phyloP scores from a whole-genome alignment of 352 stramenopile genomes.

The Phytopythium delawarense region DNA sequence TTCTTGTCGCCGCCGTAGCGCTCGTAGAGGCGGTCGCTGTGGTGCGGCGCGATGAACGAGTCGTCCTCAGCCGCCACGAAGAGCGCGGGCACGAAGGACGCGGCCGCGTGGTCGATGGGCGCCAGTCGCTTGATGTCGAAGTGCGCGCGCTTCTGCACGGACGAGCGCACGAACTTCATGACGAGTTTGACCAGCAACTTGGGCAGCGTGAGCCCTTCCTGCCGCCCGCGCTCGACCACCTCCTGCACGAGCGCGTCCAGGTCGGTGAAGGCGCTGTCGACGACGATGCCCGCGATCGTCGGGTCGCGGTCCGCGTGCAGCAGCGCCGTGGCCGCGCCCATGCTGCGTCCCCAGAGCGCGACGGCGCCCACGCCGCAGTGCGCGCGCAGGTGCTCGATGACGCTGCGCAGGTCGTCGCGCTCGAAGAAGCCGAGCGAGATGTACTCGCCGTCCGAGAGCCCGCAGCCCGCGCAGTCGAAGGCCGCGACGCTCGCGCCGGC shows the following conservation, averaged over 20 bases:
- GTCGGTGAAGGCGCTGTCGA: slow-evolving; percentile 97
- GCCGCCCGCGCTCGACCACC: slow-evolving; percentile 94
- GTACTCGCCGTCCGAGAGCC: slow-evolving; percentile 95
- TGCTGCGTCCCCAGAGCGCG: slow-evolving; percentile 96
- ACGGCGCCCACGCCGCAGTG: slow-evolving; percentile 92
- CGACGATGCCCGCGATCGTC: slow-evolving; percentile 95
- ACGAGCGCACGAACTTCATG: slow-evolving; percentile 88
- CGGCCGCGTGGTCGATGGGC: slow-evolving; percentile 85
- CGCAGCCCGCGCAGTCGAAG: slow-evolving; percentile 97
- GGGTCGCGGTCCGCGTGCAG: slow-evolving; percentile 96
- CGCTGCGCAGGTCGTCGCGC: slow-evolving; percentile 79
- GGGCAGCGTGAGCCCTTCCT: slow-evolving; percentile 92
- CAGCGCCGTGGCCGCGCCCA: slow-evolving; percentile 97
- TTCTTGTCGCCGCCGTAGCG: slow-evolving; percentile 98
- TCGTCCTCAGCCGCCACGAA: slow-evolving; percentile 95
- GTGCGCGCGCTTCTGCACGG: slow-evolving; percentile 88
- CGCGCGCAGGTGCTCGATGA: slow-evolving; percentile 92
- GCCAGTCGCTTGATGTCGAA: slow-evolving; percentile 83
- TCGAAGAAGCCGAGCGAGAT: slow-evolving; percentile 98
- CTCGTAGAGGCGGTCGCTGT: slow-evolving; percentile 76
- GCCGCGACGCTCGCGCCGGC: slow-evolving; percentile 94
- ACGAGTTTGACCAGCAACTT: slow-evolving; percentile 90
- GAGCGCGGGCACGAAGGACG: slow-evolving; percentile 95
- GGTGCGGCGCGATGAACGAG: slow-evolving; percentile 92
- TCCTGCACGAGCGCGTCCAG: slow-evolving; percentile 95